These are phyloP conservation scores for Canavalia gladiata DNA, from an alignment of 306 rosid genomes.

Conservation along the genomic window DNA sequence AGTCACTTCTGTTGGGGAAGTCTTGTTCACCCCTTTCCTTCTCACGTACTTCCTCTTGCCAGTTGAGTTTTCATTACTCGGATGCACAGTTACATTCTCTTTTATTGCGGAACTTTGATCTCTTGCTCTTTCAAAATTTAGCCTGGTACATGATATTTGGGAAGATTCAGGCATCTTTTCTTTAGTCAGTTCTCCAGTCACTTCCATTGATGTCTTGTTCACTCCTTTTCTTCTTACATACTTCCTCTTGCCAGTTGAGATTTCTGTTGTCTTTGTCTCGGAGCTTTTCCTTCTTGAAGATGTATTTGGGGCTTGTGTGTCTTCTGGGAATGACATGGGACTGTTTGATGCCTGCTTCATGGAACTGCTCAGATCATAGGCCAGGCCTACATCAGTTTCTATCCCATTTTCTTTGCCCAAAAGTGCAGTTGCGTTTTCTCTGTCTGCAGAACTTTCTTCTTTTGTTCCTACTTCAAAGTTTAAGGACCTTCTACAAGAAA, in stretches of 20 bases:
- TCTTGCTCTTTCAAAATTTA: conserved; percentile 40
- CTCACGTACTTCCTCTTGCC: conserved; percentile 41
- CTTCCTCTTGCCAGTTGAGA: conserved; percentile 42
- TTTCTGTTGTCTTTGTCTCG: conserved; percentile 18
- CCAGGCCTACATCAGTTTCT: conserved; percentile 39
- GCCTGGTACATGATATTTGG: conserved; percentile 58
- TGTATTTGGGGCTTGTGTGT: conserved; percentile 38
- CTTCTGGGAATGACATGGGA: conserved; percentile 45
- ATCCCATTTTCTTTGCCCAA: conserved; percentile 46
- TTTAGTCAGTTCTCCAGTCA: conserved; percentile 38
- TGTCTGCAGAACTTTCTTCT: conserved; percentile 48
- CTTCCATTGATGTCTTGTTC: conserved; percentile 49
- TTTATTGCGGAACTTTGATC: conserved; percentile 40
- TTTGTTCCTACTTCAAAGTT: conserved; percentile 53
- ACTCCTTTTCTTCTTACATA: conserved; percentile 13
- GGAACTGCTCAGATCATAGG: conserved; percentile 36
- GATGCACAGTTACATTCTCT: conserved; percentile 38
- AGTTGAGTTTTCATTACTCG: conserved; percentile 19
- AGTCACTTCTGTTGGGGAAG: conserved; percentile 49
- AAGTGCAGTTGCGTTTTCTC: conserved; percentile 40
- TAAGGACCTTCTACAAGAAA: conserved; percentile 62
- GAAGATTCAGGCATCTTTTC: conserved; percentile 43
- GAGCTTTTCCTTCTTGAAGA: conserved; percentile 35
- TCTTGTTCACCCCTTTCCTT: conserved; percentile 33
- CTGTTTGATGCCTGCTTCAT: conserved; percentile 42